These are phyloP conservation scores for Pseudofabraea citricarpa DNA, from an alignment of 2,329 filamentous ascomycete genomes.

Conservation along the genomic window DNA sequence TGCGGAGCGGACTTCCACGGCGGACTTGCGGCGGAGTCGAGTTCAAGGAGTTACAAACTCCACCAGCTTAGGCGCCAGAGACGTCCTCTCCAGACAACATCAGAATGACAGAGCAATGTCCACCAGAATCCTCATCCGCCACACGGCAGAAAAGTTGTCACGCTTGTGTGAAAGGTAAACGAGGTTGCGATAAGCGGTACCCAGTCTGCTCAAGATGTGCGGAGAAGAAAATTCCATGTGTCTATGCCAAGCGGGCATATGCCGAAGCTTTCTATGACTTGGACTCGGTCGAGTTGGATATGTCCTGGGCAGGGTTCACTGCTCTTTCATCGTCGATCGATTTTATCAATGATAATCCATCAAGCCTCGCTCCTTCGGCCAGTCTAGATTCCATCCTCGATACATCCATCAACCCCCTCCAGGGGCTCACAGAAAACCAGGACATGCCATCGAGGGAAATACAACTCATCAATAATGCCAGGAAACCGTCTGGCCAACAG, in stretches of 20 bases:
- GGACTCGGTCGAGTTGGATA: constrained; percentile 5
- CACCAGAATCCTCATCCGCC: constrained; percentile 1
- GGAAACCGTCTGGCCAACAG: constrained; percentile 1
- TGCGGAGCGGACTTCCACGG: constrained; percentile 7
- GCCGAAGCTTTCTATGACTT: constrained; percentile 2
- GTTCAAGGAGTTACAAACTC: background rate
- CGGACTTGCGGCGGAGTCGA: constrained; percentile 4
- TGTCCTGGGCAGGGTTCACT: constrained; percentile 4
- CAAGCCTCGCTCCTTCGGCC: background rate
- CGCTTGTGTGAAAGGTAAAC: constrained; percentile 34
- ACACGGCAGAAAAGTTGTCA: constrained; percentile 32
- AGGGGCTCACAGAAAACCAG: constrained; percentile 5
- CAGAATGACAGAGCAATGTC: constrained; percentile 3
- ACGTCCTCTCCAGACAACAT: constrained; percentile 1
- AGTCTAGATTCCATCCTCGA: constrained; percentile 4
- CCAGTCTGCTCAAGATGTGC: constrained; percentile 33
- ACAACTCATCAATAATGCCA: constrained; percentile 2
- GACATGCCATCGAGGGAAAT: constrained; percentile 3
- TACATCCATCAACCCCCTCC: constrained; percentile 5
- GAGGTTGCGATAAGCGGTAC: constrained; percentile 34
- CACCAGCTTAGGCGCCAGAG: background rate
- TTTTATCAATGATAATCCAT: constrained; percentile 1
- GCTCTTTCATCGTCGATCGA: constrained; percentile 5
- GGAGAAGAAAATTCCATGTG: constrained; percentile 30
- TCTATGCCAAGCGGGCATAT: constrained; percentile 19